Base-by-base conservation (phyloP, 306 rosid genomes). In the Quercus ilex region DNA sequence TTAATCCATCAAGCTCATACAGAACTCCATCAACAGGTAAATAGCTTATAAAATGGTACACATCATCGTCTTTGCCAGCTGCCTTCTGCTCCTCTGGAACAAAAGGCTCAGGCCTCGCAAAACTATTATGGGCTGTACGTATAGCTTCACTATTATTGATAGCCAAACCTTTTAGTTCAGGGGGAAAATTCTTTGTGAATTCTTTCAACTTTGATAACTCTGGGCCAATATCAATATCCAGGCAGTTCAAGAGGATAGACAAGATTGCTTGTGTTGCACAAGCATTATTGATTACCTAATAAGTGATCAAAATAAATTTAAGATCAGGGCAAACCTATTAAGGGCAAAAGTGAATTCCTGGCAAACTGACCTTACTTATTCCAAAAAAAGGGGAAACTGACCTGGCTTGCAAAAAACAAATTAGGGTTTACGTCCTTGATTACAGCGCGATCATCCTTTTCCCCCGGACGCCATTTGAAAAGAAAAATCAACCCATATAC, bases 401-500 rank as follows among this genome's bases (percentile, higher is more conserved):
- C 98, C 99, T 96, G 99, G 87, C 96, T 93, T 4, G 98, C 99
- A 79, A 96, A 96, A 84, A 91, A 96, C 86, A 96, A 87, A 81
- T 93, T 96, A 55, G 99, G 99, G 80, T 89, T 96, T 53, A 96
- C 97, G 88, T 96, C 99, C 85, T 96, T 90, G 65, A 93, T 87
- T 58, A 96, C 93, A 52, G 83, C 87, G 20, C 97, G 97, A 1
- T 93, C 97, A 78, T 96, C 99, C 87, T 88, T 96, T 77, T 96
- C 99, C 77, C 99, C 98, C 19, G 98, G 96, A 59, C 94, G 94
- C 97, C 98, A 95, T 89, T 95, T 95, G 94, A 95, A 95, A 81
- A 95, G 94, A 84, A 95, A 93, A 81, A 95, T 88, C 92, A 95
- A 93, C 73, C 99, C 99, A 80, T 91, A 91, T 55, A 95, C 91